Percentiles rank a stretch among this genome's conserved stretches.
Evolutionary conservation across 2,329 filamentous ascomycete genomes (phyloP).

Genomic region (Fusarium sp.): DNA sequence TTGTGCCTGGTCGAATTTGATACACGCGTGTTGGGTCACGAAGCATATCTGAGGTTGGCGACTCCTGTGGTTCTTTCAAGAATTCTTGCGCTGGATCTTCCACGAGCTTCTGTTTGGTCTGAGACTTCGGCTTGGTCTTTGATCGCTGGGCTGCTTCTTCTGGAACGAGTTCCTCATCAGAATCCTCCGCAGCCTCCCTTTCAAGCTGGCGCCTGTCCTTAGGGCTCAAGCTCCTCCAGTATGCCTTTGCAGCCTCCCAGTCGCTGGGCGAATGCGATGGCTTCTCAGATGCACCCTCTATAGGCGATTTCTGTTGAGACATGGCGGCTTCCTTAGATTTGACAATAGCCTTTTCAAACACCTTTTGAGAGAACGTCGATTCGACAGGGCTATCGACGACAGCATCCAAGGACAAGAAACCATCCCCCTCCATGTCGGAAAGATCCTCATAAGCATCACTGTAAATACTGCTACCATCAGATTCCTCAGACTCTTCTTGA

Average conservation of each 20-base stretch:
- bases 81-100: constrained; percentile 23
- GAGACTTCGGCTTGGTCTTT: constrained; percentile 50
- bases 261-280: constrained; percentile 55
- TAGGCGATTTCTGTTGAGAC: constrained; percentile 6
- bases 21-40: constrained; percentile 50
- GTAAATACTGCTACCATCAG: constrained; percentile 71
- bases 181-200: constrained; percentile 67
- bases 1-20: constrained; percentile 56
- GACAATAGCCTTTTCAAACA: constrained; percentile 43
- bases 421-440: constrained; percentile 72
- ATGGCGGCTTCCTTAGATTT: constrained; percentile 33
- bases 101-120: constrained; percentile 52
- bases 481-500: constrained; percentile 57
- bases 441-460: constrained; percentile 83
- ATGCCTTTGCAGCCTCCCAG: constrained; percentile 77
- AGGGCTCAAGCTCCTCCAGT: constrained; percentile 75
- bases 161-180: constrained; percentile 59
- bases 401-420: constrained; percentile 80
- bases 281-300: not conserved
- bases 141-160: constrained; percentile 43
- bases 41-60: constrained; percentile 20
- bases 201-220: constrained; percentile 74
- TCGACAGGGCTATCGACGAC: constrained; percentile 71
- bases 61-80: constrained; percentile 12
- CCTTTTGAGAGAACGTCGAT: constrained; percentile 38